Base-by-base conservation (phyloP, 306 rosid species). In the Alnus rubra region DNA sequence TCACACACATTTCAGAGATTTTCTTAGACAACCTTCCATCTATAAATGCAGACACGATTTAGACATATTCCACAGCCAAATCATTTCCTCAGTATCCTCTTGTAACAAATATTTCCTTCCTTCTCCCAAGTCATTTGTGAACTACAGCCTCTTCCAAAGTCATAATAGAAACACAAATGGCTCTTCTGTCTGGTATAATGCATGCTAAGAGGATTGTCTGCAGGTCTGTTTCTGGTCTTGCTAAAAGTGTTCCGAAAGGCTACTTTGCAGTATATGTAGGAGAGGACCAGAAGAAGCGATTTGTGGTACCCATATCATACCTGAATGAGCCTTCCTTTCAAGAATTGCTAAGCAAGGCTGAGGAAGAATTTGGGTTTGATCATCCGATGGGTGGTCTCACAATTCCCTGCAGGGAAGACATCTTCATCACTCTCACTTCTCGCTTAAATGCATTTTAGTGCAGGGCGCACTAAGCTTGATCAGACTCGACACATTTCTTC, bases 301-400 rank as follows among this genome's bases (percentile, higher is more conserved):
- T 76, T 58, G 71, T 78, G 78, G 80, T 90, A 58, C 91, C 87
- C 0, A 33, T 82, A 48, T 68, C 82, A 14, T 81, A 75, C 81
- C 70, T 90, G 80, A 84, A 85, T 39, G 70, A 86, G 18, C 83
- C 87, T 65, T 69, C 74, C 14, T 89, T 91, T 50, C 82, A 59
- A 49, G 83, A 84, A 19, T 75, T 87, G 73, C 71, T 87, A 3
- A 62, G 56, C 51, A 80, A 73, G 68, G 80, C 85, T 7, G 89
- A 86, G 71, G 88, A 86, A 69, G 93, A 88, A 69, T 89, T 84
- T 3, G 87, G 88, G 35, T 83, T 64, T 69, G 48, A 76, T 48
- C 93, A 85, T 69, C 91, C 92, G 7, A 87, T 84, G 86, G 88
- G 88, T 4, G 88, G 88, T 42, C 78, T 87, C 62, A 86, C 90